These are phyloP conservation scores for Penicillium sp. DNA, from an alignment of 2,329 filamentous ascomycete genomes.

Conservation along the genomic window DNA sequence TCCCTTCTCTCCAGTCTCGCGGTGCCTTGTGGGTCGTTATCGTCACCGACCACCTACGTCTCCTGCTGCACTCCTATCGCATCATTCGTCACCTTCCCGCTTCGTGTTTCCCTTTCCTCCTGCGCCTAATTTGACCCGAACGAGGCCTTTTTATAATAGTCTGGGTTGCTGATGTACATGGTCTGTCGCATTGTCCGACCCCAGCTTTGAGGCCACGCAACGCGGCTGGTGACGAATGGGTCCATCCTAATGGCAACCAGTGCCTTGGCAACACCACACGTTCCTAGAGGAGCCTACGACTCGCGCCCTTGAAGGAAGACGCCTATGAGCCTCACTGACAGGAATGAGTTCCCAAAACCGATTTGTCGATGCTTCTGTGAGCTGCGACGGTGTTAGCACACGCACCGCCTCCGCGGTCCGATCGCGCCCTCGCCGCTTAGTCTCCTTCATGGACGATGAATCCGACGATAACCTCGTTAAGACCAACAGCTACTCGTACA, in stretches of 20 bases:
- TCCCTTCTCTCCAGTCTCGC: not conserved
- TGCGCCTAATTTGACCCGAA: conserved; percentile 1
- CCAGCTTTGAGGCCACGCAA: conserved; percentile 20
- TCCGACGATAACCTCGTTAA: conserved; percentile 20
- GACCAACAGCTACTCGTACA: conserved; percentile 22
- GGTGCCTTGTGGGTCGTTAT: conserved; percentile 20
- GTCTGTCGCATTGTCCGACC: conserved; percentile 5
- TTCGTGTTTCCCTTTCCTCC: conserved; percentile 7
- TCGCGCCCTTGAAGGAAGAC: conserved; percentile 15
- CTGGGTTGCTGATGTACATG: conserved; percentile 1
- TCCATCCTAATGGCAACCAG: conserved; percentile 34
- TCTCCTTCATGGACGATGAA: conserved; percentile 40
- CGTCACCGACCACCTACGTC: conserved; percentile 13
- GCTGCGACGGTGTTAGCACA: conserved; percentile 31
- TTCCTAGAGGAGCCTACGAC: conserved; percentile 23
- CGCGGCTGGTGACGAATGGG: conserved; percentile 33
- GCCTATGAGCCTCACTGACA: conserved; percentile 20
- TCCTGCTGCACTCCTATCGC: conserved; percentile 15
- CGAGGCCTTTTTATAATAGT: conserved; percentile 3
- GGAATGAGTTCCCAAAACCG: conserved; percentile 42
- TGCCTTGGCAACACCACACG: conserved; percentile 29
- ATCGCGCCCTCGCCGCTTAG: conserved; percentile 42
- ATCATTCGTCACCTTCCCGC: conserved; percentile 7
- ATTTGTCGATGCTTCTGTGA: conserved; percentile 32
- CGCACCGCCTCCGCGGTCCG: conserved; percentile 39